Evolutionary conservation across 208 protist genomes (phyloP).

Genomic region (Naegleria fowleri): DNA sequence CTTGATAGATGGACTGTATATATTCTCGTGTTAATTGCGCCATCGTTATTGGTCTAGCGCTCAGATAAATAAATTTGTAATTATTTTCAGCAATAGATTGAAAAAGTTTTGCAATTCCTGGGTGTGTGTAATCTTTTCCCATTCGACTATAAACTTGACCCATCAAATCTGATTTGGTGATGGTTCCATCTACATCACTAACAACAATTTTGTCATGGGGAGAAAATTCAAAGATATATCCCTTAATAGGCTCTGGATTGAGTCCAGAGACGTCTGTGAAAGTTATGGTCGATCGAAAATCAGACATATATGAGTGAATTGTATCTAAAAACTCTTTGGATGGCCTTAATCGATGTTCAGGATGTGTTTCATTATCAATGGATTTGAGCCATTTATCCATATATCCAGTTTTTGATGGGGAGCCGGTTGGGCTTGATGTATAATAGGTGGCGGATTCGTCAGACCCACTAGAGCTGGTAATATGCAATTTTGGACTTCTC

Average conservation of each 20-base stretch:
- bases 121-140: slow-evolving; percentile 90
- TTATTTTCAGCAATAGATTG: slow-evolving; percentile 83
- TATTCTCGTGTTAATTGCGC: slow-evolving; percentile 68
- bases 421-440: background rate
- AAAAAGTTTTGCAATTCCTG: slow-evolving; percentile 82
- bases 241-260: background rate
- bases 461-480: background rate
- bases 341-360: background rate
- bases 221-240: background rate
- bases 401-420: background rate
- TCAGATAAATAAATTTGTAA: slow-evolving; percentile 73
- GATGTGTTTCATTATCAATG: background rate
- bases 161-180: slow-evolving; percentile 91
- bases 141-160: slow-evolving; percentile 85
- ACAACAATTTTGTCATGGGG: slow-evolving; percentile 82
- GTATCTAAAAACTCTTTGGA: background rate
- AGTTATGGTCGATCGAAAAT: background rate
- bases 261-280: background rate
- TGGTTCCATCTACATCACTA: slow-evolving; percentile 96
- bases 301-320: background rate
- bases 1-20: slow-evolving; percentile 69
- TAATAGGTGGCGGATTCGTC: background rate
- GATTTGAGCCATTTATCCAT: background rate
- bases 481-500: background rate
- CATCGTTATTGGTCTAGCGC: slow-evolving; percentile 73